Evolutionary conservation across 495 filamentous ascomycete genomes (phyloP).

Genomic region (Trypethelium eluteriae): DNA sequence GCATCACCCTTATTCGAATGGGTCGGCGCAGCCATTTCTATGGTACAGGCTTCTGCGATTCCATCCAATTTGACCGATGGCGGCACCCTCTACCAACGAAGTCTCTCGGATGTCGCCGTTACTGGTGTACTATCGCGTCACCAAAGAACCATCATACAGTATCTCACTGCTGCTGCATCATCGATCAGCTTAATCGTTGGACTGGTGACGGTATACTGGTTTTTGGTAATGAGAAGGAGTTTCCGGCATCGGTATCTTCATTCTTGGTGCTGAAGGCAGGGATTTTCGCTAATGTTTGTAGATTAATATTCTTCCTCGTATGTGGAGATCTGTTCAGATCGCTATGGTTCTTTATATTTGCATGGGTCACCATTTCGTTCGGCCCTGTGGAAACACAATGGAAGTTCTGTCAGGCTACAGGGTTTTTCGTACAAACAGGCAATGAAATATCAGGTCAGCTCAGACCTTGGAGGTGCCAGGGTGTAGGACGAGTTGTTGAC

Average conservation of each 20-base stretch:
- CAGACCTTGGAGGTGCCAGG: background rate
- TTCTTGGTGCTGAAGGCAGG: background rate
- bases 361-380: conserved; percentile 43
- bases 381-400: conserved; percentile 44
- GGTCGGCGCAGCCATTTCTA: background rate
- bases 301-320: conserved; percentile 63
- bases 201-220: conserved; percentile 58
- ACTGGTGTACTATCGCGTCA: conserved; percentile 18
- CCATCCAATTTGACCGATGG: background rate
- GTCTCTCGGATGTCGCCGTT: conserved; percentile 1
- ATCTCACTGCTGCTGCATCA: conserved; percentile 33
- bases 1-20: background rate
- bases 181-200: conserved; percentile 48
- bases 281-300: conserved; percentile 30
- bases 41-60: background rate
- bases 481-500: background rate
- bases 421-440: conserved; percentile 56
- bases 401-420: conserved; percentile 57
- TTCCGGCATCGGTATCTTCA: conserved; percentile 63
- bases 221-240: conserved; percentile 61
- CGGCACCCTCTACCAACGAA: background rate
- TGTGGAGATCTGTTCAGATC: conserved; percentile 62
- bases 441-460: conserved; percentile 53
- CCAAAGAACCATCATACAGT: conserved; percentile 25
- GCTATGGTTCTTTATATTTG: conserved; percentile 55